A percentile compares a stretch with the other conserved stretches of the same genome.
Evolutionary conservation across 139 green algal genomes (phyloP).

Genomic region (Diplosphaera chodatii): DNA sequence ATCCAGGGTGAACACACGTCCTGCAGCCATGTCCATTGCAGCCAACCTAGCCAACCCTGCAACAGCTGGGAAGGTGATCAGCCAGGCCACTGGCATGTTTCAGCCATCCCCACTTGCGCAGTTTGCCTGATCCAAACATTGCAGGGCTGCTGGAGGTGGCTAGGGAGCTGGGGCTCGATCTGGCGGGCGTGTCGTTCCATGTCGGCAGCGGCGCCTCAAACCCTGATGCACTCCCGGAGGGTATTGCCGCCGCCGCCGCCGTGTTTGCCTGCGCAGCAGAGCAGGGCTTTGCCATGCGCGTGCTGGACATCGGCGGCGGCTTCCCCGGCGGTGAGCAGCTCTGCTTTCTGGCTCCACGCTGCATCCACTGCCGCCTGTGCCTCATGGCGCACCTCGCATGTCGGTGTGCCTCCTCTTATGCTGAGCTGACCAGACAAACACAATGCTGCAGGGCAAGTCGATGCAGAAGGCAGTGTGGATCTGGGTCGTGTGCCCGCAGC

Average conservation of each 20-base stretch:
- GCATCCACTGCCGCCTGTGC: no score
- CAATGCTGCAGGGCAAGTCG: slow-evolving; percentile 43
- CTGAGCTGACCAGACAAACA: no score
- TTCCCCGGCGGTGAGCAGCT: slow-evolving; percentile 62
- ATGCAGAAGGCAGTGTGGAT: slow-evolving; percentile 54
- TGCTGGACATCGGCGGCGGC: slow-evolving; percentile 95
- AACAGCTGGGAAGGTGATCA: no score
- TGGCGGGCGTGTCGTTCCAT: slow-evolving; percentile 94
- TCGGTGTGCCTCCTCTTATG: no score
- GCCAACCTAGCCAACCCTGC: no score
- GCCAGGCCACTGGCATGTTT: no score
- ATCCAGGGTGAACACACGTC: neutral
- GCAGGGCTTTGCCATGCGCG: slow-evolving; percentile 76
- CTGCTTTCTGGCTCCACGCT: no score
- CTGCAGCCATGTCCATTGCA: no score
- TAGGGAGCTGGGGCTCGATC: slow-evolving; percentile 35
- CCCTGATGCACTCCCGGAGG: slow-evolving; percentile 64
- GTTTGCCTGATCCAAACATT: neutral
- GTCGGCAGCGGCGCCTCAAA: slow-evolving; percentile 84
- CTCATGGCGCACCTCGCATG: no score
- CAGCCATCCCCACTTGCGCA: no score
- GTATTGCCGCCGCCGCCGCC: slow-evolving; percentile 49
- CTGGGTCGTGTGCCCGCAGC: slow-evolving; percentile 66
- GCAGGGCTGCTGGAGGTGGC: slow-evolving; percentile 10
- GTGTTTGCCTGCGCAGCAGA: slow-evolving; percentile 73